These are phyloP conservation scores for Lenzites betulinus DNA, from an alignment of 768 basidiomycete species.

Conservation along the genomic window DNA sequence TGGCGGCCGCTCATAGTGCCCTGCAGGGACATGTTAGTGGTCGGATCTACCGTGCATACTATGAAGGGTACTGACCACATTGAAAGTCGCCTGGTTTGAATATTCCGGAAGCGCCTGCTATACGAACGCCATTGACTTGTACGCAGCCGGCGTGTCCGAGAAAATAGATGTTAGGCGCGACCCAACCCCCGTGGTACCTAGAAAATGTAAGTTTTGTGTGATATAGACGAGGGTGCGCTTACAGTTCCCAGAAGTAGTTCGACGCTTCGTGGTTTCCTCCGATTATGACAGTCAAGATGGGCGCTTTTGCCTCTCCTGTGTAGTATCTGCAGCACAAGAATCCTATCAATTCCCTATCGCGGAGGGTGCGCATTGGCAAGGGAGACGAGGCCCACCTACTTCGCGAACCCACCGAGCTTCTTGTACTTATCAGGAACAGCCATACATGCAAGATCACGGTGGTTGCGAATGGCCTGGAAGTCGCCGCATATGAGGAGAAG, in stretches of 20 bases:
- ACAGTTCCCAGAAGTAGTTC: slow-evolving; percentile 97
- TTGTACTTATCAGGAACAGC: slow-evolving; percentile 91
- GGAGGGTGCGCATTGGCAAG: background rate
- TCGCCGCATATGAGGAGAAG: slow-evolving; percentile 93
- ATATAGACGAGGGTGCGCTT: slow-evolving; percentile 35
- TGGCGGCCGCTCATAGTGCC: slow-evolving; percentile 81
- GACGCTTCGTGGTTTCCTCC: slow-evolving; percentile 98
- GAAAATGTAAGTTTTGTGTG: background rate
- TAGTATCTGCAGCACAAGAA: slow-evolving; percentile 66
- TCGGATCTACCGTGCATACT: no score
- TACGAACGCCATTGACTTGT: slow-evolving; percentile 82
- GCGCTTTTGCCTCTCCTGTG: slow-evolving; percentile 77
- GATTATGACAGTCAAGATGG: slow-evolving; percentile 88
- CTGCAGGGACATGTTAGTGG: slow-evolving; percentile 36
- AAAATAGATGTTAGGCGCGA: slow-evolving; percentile 96
- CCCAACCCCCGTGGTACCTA: slow-evolving; percentile 96
- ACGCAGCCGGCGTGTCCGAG: slow-evolving; percentile 91
- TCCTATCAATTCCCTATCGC: background rate
- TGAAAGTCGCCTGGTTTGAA: slow-evolving; percentile 78
- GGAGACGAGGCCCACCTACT: slow-evolving; percentile 44
- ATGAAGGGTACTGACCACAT: slow-evolving; percentile 45
- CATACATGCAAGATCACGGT: slow-evolving; percentile 84
- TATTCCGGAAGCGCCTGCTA: slow-evolving; percentile 92
- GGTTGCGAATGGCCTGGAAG: slow-evolving; percentile 90
- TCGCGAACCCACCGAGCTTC: slow-evolving; percentile 80